Evolutionary conservation across 2,329 filamentous ascomycete species (phyloP), one percentile per base, ranked within the genome.

Genomic region (Ophiocordyceps sinensis): DNA sequence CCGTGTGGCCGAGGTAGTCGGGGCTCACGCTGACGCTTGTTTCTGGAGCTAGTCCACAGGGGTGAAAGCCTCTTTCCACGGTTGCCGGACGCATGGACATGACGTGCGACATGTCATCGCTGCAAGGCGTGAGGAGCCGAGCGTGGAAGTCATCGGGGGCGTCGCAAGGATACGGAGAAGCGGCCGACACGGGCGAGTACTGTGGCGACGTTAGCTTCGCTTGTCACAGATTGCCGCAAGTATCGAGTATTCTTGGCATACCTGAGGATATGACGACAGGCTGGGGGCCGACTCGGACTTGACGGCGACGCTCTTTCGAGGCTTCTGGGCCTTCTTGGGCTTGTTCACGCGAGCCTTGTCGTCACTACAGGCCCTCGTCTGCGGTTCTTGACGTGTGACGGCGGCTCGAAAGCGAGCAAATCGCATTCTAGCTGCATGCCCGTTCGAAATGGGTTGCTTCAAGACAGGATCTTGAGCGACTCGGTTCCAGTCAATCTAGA

Each of bases 341-440:
- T 76, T 77, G 28, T 63, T 58, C 28, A 72, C 61, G 35, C 62
- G 60, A 28, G 58, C 55, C 49, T 68, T 73, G 42, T 60, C 58
- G 55, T 15, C 32, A 7, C 4, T 4, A 6, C 32, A 21, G 23
- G 67, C 67, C 9, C 66, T 53, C 51, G 3, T 15, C 13, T n/a
- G 32, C 14, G 32, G 32, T 10, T 35, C 14, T 2, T 3, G 14
- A 7, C 15, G 4, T 3, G 9, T 17, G 32, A 35, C 32, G 17
- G 32, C 6, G 10, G 32, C 9, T 35, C 62, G 59, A 51, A 75
- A 75, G 30, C 73, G 66, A 13, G 71, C 69, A 53, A 68, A 77
- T 41, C 73, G 64, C 73, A 77, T 77, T 38, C 73, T 68, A 28
- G 73, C 73, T 28, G 73, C 73, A 54, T 77, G 73, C 36, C 73